phyloP scores from a whole-genome alignment of 1,139 yeast genomes.

The Sugiyamaella sp. region DNA sequence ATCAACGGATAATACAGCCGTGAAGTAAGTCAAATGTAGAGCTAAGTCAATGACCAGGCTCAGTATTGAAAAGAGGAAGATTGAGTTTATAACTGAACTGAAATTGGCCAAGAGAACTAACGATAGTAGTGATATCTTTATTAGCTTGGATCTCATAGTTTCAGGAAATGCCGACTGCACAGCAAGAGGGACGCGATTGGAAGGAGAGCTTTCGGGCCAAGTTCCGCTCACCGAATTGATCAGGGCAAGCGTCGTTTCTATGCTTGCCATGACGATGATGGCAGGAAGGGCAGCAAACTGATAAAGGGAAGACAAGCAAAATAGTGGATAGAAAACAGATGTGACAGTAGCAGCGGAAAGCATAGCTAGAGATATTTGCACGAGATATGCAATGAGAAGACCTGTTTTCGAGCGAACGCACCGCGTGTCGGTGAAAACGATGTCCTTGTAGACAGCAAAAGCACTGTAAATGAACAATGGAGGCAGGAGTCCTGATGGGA shows the following conservation, averaged over 20 bases:
- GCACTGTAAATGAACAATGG: constrained; percentile 37
- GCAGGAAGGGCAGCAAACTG: constrained; percentile 44
- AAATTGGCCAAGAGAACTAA: constrained; percentile 24
- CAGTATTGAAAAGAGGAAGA: constrained; percentile 42
- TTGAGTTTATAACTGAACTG: background rate
- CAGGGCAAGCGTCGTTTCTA: constrained; percentile 52
- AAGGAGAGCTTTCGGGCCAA: constrained; percentile 48
- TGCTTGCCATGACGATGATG: constrained; percentile 47
- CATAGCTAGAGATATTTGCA: constrained; percentile 53
- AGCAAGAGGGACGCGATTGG: constrained; percentile 44
- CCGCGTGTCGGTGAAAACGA: constrained; percentile 58
- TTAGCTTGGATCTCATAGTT: constrained; percentile 42
- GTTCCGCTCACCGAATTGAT: constrained; percentile 47
- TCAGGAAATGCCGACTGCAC: constrained; percentile 43
- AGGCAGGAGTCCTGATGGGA: constrained; percentile 26
- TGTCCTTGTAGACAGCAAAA: constrained; percentile 43
- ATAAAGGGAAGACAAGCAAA: constrained; percentile 31
- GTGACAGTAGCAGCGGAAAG: constrained; percentile 57
- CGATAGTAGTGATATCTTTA: constrained; percentile 35
- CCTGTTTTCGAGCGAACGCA: constrained; percentile 64
- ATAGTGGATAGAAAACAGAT: constrained; percentile 41
- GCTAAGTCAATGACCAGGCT: constrained; percentile 58
- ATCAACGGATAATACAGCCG: constrained; percentile 69
- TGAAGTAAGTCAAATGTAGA: constrained; percentile 63
- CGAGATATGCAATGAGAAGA: constrained; percentile 60